Evolutionary conservation across 768 basidiomycete genomes (phyloP), one percentile per base, ranked within the genome.

Genomic region (Leccinum longicurvipes): DNA sequence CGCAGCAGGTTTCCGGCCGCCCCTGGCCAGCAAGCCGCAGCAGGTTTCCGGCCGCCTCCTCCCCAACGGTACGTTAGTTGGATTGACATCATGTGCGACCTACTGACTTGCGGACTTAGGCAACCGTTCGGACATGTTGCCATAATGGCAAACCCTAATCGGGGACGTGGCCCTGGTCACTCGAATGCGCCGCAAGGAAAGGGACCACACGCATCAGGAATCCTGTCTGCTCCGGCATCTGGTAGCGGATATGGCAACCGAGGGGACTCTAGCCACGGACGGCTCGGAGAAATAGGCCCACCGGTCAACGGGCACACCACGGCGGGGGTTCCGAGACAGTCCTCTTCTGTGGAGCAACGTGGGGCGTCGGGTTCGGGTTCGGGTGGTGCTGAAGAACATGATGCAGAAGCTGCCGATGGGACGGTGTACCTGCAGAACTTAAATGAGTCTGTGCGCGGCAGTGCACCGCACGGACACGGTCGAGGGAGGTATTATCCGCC

Each of bases 81-180:
- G 4, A 15, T 56, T 60, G 17, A 34, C 10, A 39, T 23, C 24
- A 12, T 14, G 3, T n/a, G 15, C n/a, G 12, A 32, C 46, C 7
- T 2, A 27, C 41, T 56, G 21, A 57, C 46, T 58, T 41, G 21
- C 15, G 17, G 19, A 54, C 19, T 15, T 34, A 69, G 68, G 52
- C 65, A 67, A 59, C 50, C 71, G 2, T 77, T 80, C 6, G 77
- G 69, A 1, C 79, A 81, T 4, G 77, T 91, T 15, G 79, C 82
- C 31, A 91, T 92, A 53, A 88, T 91, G 86, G 69, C 81, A 14
- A 92, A 93, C 63, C 91, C 91, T 0, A 85, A 87, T 58, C 70
- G 75, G 36, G 75, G 72, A 10, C 76, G 74, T 29, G 68, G 68
- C 6, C 1, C 32, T 47, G 64, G 69, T 25, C 58, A 52, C 28